phyloP scores from a whole-genome alignment of 176 grass and related monocot genomes.

The Aegilops longissima region DNA sequence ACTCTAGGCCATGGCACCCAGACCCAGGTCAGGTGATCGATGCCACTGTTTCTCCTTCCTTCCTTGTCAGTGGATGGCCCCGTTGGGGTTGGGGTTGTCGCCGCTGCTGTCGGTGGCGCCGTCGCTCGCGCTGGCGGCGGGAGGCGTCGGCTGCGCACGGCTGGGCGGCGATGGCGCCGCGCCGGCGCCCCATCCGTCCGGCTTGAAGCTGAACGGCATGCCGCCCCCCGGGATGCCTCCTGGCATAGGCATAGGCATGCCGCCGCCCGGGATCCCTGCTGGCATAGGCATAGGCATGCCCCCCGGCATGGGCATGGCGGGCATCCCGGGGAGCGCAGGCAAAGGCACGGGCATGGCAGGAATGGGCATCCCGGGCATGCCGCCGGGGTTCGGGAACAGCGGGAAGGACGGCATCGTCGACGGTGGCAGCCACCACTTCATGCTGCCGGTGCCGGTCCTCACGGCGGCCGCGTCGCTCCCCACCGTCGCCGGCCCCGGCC shows the following conservation, averaged over 20 bases:
- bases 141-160: slow-evolving; percentile 8
- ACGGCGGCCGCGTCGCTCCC: background rate
- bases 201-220: slow-evolving; percentile 25
- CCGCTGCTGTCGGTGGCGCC: background rate
- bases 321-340: slow-evolving; percentile 40
- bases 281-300: slow-evolving; percentile 27
- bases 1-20: background rate
- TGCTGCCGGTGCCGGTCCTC: slow-evolving; percentile 19
- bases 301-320: slow-evolving; percentile 28
- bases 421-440: slow-evolving; percentile 64
- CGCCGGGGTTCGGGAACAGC: slow-evolving; percentile 54
- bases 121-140: background rate
- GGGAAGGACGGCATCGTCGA: slow-evolving; percentile 60
- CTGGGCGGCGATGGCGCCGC: slow-evolving; percentile 7
- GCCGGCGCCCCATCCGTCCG: slow-evolving; percentile 29
- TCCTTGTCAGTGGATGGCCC: slow-evolving; percentile 21
- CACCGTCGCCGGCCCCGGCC: background rate
- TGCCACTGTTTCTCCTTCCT: background rate
- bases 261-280: background rate
- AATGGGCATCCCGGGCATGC: slow-evolving; percentile 35
- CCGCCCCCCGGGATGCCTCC: background rate
- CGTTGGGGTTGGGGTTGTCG: slow-evolving; percentile 4
- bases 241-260: slow-evolving; percentile 26
- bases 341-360: slow-evolving; percentile 32
- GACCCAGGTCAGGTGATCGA: background rate